A percentile compares a stretch with the other conserved stretches of the same genome.
Evolutionary conservation across 2,329 filamentous ascomycete genomes (phyloP).

Genomic region (Fusarium sp.): DNA sequence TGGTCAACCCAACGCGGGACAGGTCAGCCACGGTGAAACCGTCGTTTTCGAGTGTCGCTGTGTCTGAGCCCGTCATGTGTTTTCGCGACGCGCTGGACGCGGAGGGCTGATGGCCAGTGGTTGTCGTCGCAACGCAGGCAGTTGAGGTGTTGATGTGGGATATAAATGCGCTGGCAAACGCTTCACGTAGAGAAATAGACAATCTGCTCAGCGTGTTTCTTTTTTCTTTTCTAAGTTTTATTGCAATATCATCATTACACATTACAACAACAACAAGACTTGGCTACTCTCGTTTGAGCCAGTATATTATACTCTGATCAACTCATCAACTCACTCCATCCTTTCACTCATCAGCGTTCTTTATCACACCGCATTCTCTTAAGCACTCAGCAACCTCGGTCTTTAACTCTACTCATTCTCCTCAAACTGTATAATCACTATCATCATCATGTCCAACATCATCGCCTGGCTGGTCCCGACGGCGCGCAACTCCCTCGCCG

Average conservation of each 20-base stretch:
- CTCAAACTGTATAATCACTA: not conserved
- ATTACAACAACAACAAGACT: not conserved
- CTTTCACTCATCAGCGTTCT: slow-evolving; percentile 11
- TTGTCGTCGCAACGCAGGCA: slow-evolving; percentile 38
- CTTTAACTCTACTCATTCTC: slow-evolving; percentile 8
- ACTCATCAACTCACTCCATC: slow-evolving; percentile 27
- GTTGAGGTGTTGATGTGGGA: slow-evolving; percentile 28
- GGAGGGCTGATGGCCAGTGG: slow-evolving; percentile 35
- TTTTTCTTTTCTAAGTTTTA: slow-evolving; percentile 6
- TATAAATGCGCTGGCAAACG: slow-evolving; percentile 29
- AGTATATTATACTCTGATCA: slow-evolving; percentile 12
- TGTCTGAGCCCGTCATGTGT: slow-evolving; percentile 11
- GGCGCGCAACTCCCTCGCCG: slow-evolving; percentile 52
- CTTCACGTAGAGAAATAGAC: slow-evolving; percentile 13
- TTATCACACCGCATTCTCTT: slow-evolving; percentile 22
- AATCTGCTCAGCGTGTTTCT: slow-evolving; percentile 38
- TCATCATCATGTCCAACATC: slow-evolving; percentile 48
- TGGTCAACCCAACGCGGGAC: slow-evolving; percentile 8
- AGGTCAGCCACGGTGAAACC: slow-evolving; percentile 33
- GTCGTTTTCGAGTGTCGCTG: slow-evolving; percentile 21
- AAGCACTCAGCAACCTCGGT: slow-evolving; percentile 5
- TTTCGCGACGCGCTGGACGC: slow-evolving; percentile 28
- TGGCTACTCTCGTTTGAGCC: slow-evolving; percentile 48
- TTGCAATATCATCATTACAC: not conserved
- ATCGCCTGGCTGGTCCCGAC: slow-evolving; percentile 60